Evolutionary conservation across 1,284 basidiomycete species (phyloP), one percentile per base, ranked within the genome.

Genomic region (Sphaerobolus stellatus): DNA sequence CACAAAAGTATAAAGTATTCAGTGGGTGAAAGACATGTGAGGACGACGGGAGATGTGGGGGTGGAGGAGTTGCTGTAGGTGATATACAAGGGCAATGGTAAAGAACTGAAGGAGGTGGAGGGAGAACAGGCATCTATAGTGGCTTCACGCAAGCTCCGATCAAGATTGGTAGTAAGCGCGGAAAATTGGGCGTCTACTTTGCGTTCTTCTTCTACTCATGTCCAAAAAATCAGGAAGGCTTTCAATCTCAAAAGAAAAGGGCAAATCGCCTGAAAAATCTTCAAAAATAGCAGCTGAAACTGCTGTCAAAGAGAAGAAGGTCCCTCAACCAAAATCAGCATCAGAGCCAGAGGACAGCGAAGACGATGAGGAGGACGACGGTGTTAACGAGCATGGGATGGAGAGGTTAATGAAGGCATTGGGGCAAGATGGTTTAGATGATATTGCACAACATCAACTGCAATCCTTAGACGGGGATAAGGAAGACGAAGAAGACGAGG

Each of bases 1-100:
- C 95, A 71, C 97, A 99, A 71, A 98, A 99, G 74, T 94, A 97
- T 16, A 99, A 84, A 20, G 82, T 81, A 60, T 90, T 82, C 8
- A 99, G 80, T 2, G 88, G 82, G 63, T 95, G 90, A 68, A 94
- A 92, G 61, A 81, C 85, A 62, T 82, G 78, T 0, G 83, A 80
- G 0, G 90, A 88, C 2, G 90, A 90, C 6, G 82, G 73, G 0
- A 88, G 76, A 58, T 86, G 84, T 0, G 90, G 85, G 6, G 88
- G 85, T 13, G 90, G 88, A 5, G 91, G 89, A 3, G 81, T 68
- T 16, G 80, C 76, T 16, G 83, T 76, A 11, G 70, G 71, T 22
- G 82, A 81, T 24, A 84, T 74, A 66, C 88, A 90, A 31, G 86
- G 79, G 62, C 88, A 90, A 62, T 89, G 86, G 67, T 89, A 91